A percentile compares a stretch with the other conserved stretches of the same genome.
Evolutionary conservation across 345 rosid genomes (phyloP).

Genomic region (Aquilaria sinensis): DNA sequence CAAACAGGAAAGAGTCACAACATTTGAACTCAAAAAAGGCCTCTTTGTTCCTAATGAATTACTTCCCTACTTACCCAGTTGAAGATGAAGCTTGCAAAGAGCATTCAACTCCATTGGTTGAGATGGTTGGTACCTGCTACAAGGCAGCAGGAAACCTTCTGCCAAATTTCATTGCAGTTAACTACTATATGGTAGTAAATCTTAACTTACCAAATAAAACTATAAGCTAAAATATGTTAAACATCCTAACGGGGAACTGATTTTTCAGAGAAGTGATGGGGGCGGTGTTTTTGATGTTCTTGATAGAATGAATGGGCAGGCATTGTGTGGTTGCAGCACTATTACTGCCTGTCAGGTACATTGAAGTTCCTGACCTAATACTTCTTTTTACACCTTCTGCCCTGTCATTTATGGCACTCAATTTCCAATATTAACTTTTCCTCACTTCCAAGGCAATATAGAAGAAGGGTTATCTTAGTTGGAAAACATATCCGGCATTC

Average conservation of each 20-base stretch:
- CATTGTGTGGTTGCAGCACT: conserved; percentile 73
- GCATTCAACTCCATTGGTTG: conserved; percentile 73
- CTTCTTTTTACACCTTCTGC: not conserved
- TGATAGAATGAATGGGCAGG: conserved; percentile 84
- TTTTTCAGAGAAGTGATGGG: conserved; percentile 88
- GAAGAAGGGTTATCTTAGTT: too few species aligned
- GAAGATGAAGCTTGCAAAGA: conserved; percentile 89
- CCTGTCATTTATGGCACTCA: conserved; percentile 1
- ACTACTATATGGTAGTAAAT: conserved; percentile 83
- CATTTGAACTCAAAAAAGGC: conserved; percentile 61
- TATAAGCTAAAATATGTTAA: not conserved
- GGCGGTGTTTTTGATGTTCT: conserved; percentile 84
- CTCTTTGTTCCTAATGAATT: conserved; percentile 82
- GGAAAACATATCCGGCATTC: too few species aligned
- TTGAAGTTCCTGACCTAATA: conserved; percentile 6
- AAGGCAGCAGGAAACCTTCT: conserved; percentile 72
- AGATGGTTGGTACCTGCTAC: conserved; percentile 85
- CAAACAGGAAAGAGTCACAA: conserved; percentile 77
- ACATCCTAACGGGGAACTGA: conserved; percentile 16
- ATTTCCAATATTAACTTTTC: too few species aligned
- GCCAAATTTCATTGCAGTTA: conserved; percentile 94
- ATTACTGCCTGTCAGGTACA: conserved; percentile 84
- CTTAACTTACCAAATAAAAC: not conserved
- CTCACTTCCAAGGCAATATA: too few species aligned
- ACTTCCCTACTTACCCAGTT: conserved; percentile 82